These are phyloP conservation scores for Moricandia arvensis DNA, from an alignment of 345 rosid genomes.

Conservation along the genomic window DNA sequence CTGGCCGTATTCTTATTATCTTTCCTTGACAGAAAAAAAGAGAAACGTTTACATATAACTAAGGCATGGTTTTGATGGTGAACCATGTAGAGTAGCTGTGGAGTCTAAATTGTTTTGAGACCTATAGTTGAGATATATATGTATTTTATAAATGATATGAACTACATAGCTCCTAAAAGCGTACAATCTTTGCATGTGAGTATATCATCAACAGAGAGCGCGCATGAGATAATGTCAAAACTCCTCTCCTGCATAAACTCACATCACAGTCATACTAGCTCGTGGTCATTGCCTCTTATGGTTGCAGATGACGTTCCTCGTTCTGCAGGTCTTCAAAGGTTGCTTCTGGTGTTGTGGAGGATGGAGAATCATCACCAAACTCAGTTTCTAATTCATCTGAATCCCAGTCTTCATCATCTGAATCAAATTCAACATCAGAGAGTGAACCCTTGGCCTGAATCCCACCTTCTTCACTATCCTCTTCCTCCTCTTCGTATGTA, in stretches of 20 bases:
- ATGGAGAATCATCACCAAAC: constrained; percentile 7
- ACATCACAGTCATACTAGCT: neutral
- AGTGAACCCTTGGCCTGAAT: constrained; percentile 13
- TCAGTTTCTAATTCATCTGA: constrained; percentile 26
- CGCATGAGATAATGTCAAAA: neutral
- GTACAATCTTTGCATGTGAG: neutral
- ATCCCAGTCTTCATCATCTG: constrained; percentile 36
- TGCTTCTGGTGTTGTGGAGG: constrained; percentile 18
- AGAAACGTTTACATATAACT: constrained; percentile 12
- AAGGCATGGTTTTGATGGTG: constrained; percentile 28
- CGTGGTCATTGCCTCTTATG: constrained; percentile 1
- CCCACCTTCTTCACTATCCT: constrained; percentile 26
- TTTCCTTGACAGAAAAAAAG: constrained; percentile 17
- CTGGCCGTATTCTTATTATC: constrained; percentile 9
- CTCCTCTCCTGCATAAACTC: neutral
- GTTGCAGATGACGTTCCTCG: constrained; percentile 8
- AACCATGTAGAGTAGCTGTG: constrained; percentile 20
- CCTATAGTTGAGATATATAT: constrained; percentile 7
- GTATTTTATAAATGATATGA: neutral
- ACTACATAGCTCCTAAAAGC: constrained; percentile 21
- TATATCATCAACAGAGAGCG: neutral
- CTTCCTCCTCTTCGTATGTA: constrained; percentile 40
- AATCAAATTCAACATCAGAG: constrained; percentile 27
- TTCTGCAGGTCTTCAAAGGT: constrained; percentile 7
- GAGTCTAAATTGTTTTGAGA: constrained; percentile 11